Conservation (phyloP, 139 green algal genomes). For the Tetradesmus lagerheimii region DNA sequence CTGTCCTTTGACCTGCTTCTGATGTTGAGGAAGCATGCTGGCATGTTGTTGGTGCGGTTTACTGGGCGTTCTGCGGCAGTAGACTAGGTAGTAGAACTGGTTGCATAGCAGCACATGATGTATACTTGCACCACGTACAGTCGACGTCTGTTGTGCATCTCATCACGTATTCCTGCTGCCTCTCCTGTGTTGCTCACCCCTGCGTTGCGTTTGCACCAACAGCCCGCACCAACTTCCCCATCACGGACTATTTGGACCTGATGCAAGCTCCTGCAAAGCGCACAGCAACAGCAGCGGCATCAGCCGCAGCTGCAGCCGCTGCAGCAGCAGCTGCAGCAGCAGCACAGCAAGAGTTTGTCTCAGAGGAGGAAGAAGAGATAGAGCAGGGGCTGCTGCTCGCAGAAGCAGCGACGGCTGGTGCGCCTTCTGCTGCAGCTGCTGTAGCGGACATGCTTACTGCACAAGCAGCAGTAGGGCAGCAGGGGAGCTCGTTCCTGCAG, state of each 20-base stretch:
- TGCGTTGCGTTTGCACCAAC: neutral
- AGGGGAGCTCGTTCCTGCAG: neutral
- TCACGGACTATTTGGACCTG: slow-evolving; percentile 43
- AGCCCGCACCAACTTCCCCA: slow-evolving; percentile 53
- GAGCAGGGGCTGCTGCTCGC: neutral
- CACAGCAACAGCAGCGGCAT: neutral
- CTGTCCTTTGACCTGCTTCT: too few relatives aligned
- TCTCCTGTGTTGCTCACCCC: neutral
- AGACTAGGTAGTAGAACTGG: too few relatives aligned
- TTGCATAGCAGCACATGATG: too few relatives aligned
- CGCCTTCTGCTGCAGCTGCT: slow-evolving; percentile 3
- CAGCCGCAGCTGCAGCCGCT: neutral
- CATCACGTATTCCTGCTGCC: neutral
- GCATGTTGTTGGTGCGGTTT: too few relatives aligned
- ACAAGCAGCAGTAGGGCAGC: neutral
- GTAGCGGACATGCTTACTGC: neutral
- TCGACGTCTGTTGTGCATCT: neutral
- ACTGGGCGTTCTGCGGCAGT: too few relatives aligned
- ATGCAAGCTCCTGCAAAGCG: neutral
- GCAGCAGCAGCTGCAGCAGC: slow-evolving; percentile 35
- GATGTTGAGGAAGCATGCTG: too few relatives aligned
- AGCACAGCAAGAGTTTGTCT: neutral
- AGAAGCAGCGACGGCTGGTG: neutral
- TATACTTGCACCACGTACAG: neutral
- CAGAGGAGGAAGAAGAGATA: slow-evolving; percentile 30